Conservation (phyloP, 2,329 filamentous ascomycete genomes). For the Didymella pinodella region DNA sequence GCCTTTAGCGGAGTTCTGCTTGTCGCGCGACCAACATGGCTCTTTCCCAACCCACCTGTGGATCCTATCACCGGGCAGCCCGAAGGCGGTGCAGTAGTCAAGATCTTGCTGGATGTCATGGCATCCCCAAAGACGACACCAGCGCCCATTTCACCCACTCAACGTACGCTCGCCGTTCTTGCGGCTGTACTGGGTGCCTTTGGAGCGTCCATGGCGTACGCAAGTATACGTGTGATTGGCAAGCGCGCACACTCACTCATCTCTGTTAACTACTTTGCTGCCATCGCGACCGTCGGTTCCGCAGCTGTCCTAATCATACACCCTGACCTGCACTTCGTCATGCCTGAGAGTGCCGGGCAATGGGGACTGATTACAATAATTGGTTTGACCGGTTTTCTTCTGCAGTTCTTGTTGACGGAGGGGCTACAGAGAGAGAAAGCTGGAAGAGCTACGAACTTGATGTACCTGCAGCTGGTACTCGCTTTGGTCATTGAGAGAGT, state of each 20-base stretch:
- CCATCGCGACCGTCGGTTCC: conserved; percentile 71
- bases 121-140: conserved; percentile 14
- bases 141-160: conserved; percentile 59
- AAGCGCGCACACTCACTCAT: conserved; percentile 78
- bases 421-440: conserved; percentile 75
- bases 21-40: conserved; percentile 73
- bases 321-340: conserved; percentile 63
- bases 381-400: conserved; percentile 75
- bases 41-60: conserved; percentile 53
- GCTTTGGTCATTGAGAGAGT: conserved; percentile 68
- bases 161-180: conserved; percentile 73
- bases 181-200: conserved; percentile 77
- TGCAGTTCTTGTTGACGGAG: conserved; percentile 81
- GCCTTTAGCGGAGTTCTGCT: conserved; percentile 80
- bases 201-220: conserved; percentile 75
- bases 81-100: conserved; percentile 24
- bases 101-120: neutral
- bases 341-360: conserved; percentile 62
- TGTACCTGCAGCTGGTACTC: conserved; percentile 72
- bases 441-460: conserved; percentile 66
- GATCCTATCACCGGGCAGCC: conserved; percentile 46
- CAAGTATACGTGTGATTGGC: conserved; percentile 79
- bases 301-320: conserved; percentile 63
- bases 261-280: conserved; percentile 81
- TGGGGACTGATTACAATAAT: conserved; percentile 74